Conservation (phyloP, 805 yeast species). For the Kuraishia piskuri region DNA sequence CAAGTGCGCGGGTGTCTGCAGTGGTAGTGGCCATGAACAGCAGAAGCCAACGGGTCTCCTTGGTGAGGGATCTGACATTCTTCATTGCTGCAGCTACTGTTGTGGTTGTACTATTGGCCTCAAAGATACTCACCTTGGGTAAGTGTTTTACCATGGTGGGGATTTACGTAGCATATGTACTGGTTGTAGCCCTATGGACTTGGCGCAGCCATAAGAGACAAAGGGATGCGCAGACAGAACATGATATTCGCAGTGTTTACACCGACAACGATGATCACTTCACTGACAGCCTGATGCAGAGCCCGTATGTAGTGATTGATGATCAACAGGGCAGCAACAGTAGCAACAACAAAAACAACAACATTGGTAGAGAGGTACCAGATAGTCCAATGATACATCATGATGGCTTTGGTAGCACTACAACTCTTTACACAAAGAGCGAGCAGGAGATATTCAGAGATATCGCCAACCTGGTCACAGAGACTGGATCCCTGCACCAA, state of each 20-base stretch:
- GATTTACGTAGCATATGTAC: constrained; percentile 54
- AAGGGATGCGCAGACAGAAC: constrained; percentile 9
- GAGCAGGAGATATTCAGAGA: constrained; percentile 1
- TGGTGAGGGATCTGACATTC: constrained; percentile 56
- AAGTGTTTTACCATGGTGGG: constrained; percentile 49
- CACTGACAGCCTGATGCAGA: neutral
- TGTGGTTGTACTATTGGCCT: constrained; percentile 37
- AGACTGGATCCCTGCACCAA: neutral
- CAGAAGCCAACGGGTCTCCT: constrained; percentile 31
- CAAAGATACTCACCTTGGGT: constrained; percentile 41
- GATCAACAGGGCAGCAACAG: neutral
- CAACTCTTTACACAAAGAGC: neutral
- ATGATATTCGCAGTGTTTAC: constrained; percentile 18
- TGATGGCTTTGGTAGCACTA: neutral
- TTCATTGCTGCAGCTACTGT: constrained; percentile 44
- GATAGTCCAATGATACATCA: neutral
- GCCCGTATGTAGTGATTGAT: neutral
- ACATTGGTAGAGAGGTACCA: neutral
- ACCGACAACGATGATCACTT: constrained; percentile 9
- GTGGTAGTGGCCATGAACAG: constrained; percentile 3
- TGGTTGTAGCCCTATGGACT: constrained; percentile 36
- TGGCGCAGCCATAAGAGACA: constrained; percentile 14
- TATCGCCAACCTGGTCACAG: neutral
- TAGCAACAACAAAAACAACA: too few relatives aligned
- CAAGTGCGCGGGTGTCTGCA: neutral